phyloP scores from a whole-genome alignment of 192 early-diverging fungal species.

The Entomortierella chlamydospora region DNA sequence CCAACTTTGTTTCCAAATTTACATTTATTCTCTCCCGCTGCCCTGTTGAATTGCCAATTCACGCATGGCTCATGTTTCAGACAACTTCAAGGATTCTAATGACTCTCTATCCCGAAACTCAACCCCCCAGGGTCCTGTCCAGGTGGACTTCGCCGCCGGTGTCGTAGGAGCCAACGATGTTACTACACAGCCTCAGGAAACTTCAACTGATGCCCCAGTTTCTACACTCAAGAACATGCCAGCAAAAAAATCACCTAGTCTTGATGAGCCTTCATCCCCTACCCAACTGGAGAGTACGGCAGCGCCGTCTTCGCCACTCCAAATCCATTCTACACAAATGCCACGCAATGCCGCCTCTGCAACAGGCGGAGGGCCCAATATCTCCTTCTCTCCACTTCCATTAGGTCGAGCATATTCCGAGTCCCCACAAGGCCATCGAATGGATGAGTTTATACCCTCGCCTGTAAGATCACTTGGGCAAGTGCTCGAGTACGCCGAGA shows the following conservation, averaged over 20 bases:
- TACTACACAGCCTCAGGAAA: too few species aligned
- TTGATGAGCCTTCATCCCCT: too few species aligned
- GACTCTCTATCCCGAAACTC: background rate
- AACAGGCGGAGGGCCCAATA: background rate
- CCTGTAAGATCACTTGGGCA: constrained; percentile 26
- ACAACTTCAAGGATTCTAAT: constrained; percentile 1
- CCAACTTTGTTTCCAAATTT: background rate
- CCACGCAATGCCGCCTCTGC: constrained; percentile 12
- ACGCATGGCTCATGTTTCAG: constrained; percentile 20
- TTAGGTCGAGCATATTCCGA: constrained; percentile 11
- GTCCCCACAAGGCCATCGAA: constrained; percentile 1
- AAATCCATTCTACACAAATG: constrained; percentile 5
- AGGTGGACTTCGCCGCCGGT: too few species aligned
- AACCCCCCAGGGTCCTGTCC: too few species aligned
- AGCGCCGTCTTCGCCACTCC: background rate
- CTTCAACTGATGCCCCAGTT: too few species aligned
- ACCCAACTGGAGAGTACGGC: background rate
- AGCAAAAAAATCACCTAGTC: too few species aligned
- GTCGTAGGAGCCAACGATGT: too few species aligned
- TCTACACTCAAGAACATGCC: too few species aligned
- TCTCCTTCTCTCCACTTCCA: constrained; percentile 22
- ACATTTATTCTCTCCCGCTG: too few species aligned
- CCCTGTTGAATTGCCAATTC: background rate
- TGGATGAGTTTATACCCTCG: constrained; percentile 18
- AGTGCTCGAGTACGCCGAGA: constrained; percentile 14